Conservation (phyloP, 2,329 filamentous ascomycete genomes). For the Diaporthe caulivora region DNA sequence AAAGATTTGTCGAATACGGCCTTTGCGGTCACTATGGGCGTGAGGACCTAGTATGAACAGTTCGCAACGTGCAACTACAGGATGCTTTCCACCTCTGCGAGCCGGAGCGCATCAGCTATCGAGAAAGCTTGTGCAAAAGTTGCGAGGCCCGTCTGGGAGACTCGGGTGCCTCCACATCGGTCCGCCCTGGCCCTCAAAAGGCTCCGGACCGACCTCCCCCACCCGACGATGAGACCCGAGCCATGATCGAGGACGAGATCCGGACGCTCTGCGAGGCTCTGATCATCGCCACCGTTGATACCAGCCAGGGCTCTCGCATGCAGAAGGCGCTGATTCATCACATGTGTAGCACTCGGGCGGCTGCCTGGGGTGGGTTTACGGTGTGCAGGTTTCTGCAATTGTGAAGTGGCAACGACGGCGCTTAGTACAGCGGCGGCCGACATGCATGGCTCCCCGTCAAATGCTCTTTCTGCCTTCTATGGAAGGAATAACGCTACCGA, state of each 20-base stretch:
- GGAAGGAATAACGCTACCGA: no score
- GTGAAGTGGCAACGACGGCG: no score
- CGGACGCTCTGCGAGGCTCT: neutral
- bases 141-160: neutral
- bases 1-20: neutral
- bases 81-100: neutral
- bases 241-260: neutral
- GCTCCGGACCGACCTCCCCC: neutral
- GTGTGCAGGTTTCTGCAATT: neutral
- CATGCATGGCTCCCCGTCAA: no score
- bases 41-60: neutral
- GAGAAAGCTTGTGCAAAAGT: neutral
- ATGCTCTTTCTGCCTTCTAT: no score
- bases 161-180: neutral
- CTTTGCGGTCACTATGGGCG: neutral
- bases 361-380: neutral
- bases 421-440: no score
- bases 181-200: neutral
- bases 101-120: neutral
- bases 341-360: neutral
- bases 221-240: neutral
- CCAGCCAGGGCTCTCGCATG: neutral
- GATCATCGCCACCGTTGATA: neutral
- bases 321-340: neutral
- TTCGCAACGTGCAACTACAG: neutral